Evolutionary conservation across 148 eudicot species (phyloP), one percentile per base, ranked within the genome.

Genomic region (Silene conica): DNA sequence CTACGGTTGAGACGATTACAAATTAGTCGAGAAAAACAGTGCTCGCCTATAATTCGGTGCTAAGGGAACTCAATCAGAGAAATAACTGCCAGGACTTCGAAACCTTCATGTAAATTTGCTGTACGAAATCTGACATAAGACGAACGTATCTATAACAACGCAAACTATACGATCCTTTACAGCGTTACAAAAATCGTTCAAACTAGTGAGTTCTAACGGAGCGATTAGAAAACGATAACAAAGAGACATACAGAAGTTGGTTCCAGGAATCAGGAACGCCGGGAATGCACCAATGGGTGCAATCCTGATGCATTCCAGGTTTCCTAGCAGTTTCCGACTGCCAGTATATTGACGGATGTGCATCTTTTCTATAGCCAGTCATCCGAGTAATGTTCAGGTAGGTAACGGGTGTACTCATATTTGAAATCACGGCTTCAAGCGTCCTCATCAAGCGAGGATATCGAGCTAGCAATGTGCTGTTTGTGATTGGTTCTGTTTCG

Each of bases 261-360:
- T 91, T 91, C 97, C 97, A 91, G 3, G 91, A 52, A 70, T 91
- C 93, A 3, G 97, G 97, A 21, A 91, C 88, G 0, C 97, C 97
- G 25, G 93, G 97, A 4, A 89, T 86, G 54, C 93, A 89, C 93
- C 97, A 89, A 67, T 91, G 97, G 77, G 92, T 91, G 45, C 97
- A 91, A 67, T 91, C 97, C 69, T 89, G 88, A 4, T 52, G 3
- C 59, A 38, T 28, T 14, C 73, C 80, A 1, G 73, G 66, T 70
- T n/a, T 48, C 73, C 46, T 57, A 56, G 58, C 69, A 6, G 72
- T 1, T 58, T 62, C 48, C 0, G 78, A 72, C 31, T 60, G 75
- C 74, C 89, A 56, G 77, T 71, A 89, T 3, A 86, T 75, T 0
- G 96, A 91, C 8, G 93, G 90, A 56, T 91, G 96, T 16, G 85